phyloP scores from a whole-genome alignment of 163 green algal genomes.

The Volvox carteri region DNA sequence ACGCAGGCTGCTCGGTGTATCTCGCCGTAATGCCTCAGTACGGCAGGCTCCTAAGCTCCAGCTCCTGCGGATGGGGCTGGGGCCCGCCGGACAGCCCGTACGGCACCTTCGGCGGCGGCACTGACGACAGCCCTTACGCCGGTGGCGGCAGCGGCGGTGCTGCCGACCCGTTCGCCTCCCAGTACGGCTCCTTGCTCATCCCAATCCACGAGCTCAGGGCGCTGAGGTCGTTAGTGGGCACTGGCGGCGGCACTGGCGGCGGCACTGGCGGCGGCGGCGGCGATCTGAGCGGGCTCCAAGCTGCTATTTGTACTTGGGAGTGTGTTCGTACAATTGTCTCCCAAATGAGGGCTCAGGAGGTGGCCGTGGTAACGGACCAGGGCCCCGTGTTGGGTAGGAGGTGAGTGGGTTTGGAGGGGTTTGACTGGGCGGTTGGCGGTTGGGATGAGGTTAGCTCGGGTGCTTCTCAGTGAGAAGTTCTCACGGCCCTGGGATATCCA shows the following conservation, averaged over 20 bases:
- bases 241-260: neutral
- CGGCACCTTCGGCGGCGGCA: neutral
- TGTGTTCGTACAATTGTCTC: neutral
- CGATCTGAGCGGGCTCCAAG: neutral
- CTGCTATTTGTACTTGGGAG: slow-evolving; percentile 10
- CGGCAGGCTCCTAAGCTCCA: slow-evolving; percentile 3
- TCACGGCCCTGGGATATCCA: too few relatives aligned
- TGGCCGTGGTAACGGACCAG: slow-evolving; percentile 32
- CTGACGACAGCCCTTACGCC: neutral
- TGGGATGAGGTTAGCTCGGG: too few relatives aligned
- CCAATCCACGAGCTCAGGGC: slow-evolving; percentile 33
- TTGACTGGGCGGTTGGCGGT: neutral
- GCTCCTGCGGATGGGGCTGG: slow-evolving; percentile 14
- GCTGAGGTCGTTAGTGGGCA: slow-evolving; percentile 9
- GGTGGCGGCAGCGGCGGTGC: neutral
- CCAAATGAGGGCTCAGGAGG: slow-evolving; percentile 24
- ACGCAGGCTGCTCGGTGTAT: slow-evolving; percentile 51
- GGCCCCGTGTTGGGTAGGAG: neutral
- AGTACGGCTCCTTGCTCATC: slow-evolving; percentile 1
- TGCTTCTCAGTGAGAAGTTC: too few relatives aligned
- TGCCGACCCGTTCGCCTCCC: neutral
- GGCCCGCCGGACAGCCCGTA: neutral
- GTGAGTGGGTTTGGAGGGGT: neutral
- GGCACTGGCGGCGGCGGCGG: neutral
- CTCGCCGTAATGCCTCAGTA: slow-evolving; percentile 42